A percentile compares a stretch with the other conserved stretches of the same genome.
phyloP scores from a whole-genome alignment of 345 rosid species.

The Ricinus communis region DNA sequence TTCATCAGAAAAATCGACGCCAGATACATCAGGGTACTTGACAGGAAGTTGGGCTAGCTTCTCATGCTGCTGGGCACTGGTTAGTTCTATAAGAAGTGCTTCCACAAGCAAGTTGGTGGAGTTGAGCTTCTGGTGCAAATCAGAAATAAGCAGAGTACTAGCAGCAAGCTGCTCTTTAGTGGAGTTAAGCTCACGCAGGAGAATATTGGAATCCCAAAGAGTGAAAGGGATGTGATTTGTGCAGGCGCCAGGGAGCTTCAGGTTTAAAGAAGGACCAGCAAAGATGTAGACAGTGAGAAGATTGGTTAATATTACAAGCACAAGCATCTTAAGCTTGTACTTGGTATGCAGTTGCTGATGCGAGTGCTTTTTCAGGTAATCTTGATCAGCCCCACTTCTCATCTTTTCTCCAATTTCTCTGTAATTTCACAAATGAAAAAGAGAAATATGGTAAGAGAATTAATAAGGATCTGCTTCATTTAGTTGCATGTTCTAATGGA shows the following conservation, averaged over 20 bases:
- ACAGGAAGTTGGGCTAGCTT: neutral
- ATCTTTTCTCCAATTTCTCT: no score
- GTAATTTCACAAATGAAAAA: no score
- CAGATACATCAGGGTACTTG: neutral
- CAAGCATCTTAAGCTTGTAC: conserved; percentile 38
- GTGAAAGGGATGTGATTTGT: neutral
- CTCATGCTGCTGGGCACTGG: neutral
- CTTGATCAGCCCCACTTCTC: no score
- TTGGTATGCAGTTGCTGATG: conserved; percentile 10
- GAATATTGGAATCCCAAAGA: conserved; percentile 13
- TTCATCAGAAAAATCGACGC: conserved; percentile 22
- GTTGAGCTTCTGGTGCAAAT: conserved; percentile 38
- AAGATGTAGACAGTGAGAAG: conserved; percentile 43
- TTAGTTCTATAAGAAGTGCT: conserved; percentile 32
- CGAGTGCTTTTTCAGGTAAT: conserved; percentile 25
- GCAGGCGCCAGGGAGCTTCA: neutral
- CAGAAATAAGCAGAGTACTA: conserved; percentile 25
- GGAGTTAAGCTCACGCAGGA: conserved; percentile 30
- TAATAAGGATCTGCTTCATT: neutral
- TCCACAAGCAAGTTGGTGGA: conserved; percentile 39
- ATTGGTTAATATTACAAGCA: conserved; percentile 39
- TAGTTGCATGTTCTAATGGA: neutral
- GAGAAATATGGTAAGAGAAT: no score
- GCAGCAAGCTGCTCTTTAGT: conserved; percentile 37
- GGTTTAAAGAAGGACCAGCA: conserved; percentile 23